Base-by-base conservation (phyloP, 192 early-diverging fungal species). In the Entomortierella chlamydospora region DNA sequence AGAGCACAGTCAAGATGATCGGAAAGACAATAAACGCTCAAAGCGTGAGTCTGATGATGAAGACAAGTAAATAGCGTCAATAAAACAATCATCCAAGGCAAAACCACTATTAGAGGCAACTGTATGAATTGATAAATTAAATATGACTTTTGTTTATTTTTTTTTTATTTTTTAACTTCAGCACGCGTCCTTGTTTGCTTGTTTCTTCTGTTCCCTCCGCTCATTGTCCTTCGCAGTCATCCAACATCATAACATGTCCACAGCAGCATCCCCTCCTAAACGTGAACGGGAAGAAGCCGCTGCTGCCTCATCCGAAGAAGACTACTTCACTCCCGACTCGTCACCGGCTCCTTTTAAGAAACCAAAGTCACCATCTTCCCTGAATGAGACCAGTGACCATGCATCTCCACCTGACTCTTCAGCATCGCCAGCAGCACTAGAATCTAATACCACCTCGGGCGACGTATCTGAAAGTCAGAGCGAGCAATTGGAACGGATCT, bases 401-500 rank as follows among this genome's bases (percentile, higher is more conserved):
- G 31, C 37, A 53, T 47, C 45, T 47, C 45, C 45, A 47, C 7
- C 15, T 47, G 39, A 41, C 39, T 41, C 39, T 13, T 41, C 60
- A 18, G 1, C 42, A 42, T 42, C 57, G 28, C 33, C 34, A 17
- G 15, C 47, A 42, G 31, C 57, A 31, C 11, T 18, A 6, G 13
- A 13, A 28, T 11, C 42, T 43, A 43, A 57, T 20, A 18, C n/a
- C 2, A 17, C 31, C 10, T n/a, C 61, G 5, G n/a, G 18, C 0
- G 49, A 25, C 29, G 34, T 29, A 59, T 54, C 50, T 37, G 31
- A 41, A 10, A 54, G 31, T 50, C 25, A 0, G 26, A 57, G 9
- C n/a, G 70, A 72, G 51, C 70, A 72, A 25, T 81, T 82, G 26
- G 87, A 89, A 29, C 72, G 87, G 25, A 85, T 93, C 34, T 93